Base-by-base conservation (phyloP, 2,329 filamentous ascomycete genomes). In the Talaromyces sp. region DNA sequence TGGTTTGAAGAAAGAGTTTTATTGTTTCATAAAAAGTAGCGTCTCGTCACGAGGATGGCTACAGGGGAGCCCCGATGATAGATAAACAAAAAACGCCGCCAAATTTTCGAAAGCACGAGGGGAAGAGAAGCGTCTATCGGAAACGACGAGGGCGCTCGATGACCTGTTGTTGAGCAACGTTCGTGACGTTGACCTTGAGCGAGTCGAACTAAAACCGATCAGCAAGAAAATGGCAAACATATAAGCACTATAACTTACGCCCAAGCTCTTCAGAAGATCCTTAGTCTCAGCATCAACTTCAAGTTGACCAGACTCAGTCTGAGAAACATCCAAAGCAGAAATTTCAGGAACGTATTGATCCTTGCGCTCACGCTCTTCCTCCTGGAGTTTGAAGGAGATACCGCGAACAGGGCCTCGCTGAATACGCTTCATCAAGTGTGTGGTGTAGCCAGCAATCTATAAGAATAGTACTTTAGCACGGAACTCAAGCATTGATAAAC, bases 301-400 rank as follows among this genome's bases (percentile, higher is more conserved):
- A 75, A 99, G 87, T 82, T 93, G 89, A 76, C 95, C 95, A 78
- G 84, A 89, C 85, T 98, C 95, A 79, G 87, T 87, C 87, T 96
- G 92, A 77, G 89, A 88, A 85, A 97, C 96, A 87, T 99, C 95
- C 79, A 99, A 90, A 78, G 95, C 95, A 65, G 96, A 99, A 74
- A 99, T 87, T 85, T 99, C 95, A 77, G 95, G 95, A 70, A 99
- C 95, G 86, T 97, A 99, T 87, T 99, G 95, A 86, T 99, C 95
- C 91, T 99, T 99, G 81, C 95, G 90, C 86, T 99, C 95, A 87
- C 95, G 92, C 89, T 99, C 95, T 87, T 99, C 95, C 86, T 99
- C 95, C 85, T 99, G 95, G 66, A 99, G 91, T 89, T 99, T 99
- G 93, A 99, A 99, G 82, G 96, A 99, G 84, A 99, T 99, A 86